Base-by-base conservation (phyloP, 108 stramenopile genomes). In the Cyclotella kingstonii region DNA sequence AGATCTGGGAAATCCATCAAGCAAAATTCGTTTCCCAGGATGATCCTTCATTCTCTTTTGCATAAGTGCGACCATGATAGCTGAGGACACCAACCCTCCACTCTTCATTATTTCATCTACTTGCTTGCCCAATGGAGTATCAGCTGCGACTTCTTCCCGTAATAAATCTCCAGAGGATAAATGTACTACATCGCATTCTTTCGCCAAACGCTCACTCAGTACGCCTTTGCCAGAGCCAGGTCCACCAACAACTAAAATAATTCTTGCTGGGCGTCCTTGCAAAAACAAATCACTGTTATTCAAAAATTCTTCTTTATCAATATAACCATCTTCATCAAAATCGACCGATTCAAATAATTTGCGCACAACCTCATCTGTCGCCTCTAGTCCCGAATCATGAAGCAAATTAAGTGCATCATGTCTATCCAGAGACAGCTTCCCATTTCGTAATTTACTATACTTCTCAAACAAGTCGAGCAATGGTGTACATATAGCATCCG, bases 171-270 rank as follows among this genome's bases (percentile, higher is more conserved):
- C 98, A 38, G 87, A 87, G 5, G 82, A 84, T 38, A 98, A 76
- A 75, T 98, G 98, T 1, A 95, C 94, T 0, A 95, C 87, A 38
- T 92, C 91, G 53, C 89, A 90, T 59, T 90, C 85, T 59, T 85
- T 67, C n/a, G 72, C 78, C 8, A 97, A 60, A 31, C 87, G 55
- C 27, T 81, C 72, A 29, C 80, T 83, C 19, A 94, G 65, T 23
- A 96, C 60, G 21, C 98, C 98, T 63, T 98, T 98, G 10, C 98
- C 98, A 21, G 87, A 83, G 17, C 96, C 98, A 1, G 98, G 98
- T 28, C 68, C 95, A 12, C 98, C 98, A 14, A 96, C 94, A 11
- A 98, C 81, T 28, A 98, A 66, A 34, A 98, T 81, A 40, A 95
- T 86, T 12, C 87, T 58, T 2, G 87, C 90, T 2, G 90, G 90